Percentiles rank a stretch among this genome's conserved stretches.
Conservation (phyloP, 768 basidiomycete genomes). For the Steccherinum ochraceum region DNA sequence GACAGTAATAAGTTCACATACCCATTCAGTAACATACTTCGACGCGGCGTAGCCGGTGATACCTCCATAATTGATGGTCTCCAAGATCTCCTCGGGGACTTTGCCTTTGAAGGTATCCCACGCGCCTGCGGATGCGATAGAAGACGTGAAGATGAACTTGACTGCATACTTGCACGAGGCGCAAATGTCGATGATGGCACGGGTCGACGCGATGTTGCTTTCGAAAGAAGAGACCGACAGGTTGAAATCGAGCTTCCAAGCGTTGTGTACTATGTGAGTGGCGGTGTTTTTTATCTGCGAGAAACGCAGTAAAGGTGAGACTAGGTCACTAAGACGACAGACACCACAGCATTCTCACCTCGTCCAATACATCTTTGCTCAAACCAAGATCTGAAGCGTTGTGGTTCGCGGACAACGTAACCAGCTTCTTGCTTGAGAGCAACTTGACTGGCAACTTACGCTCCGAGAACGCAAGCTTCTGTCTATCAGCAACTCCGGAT, state of each 20-base stretch:
- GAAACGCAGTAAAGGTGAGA: neutral
- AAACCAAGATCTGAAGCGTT: neutral
- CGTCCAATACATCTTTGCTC: neutral
- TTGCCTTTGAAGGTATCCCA: constrained; percentile 1
- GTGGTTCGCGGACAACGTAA: neutral
- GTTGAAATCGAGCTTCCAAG: constrained; percentile 31
- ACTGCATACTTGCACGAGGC: neutral
- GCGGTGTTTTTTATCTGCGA: constrained; percentile 1
- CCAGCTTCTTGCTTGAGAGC: constrained; percentile 1
- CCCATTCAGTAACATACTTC: constrained; percentile 34
- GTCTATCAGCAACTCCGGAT: neutral
- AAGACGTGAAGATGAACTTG: constrained; percentile 14
- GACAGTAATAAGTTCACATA: constrained; percentile 11
- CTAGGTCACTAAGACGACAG: neutral
- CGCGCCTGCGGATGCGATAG: constrained; percentile 8
- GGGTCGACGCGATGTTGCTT: constrained; percentile 19
- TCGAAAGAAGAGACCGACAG: constrained; percentile 25
- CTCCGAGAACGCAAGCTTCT: constrained; percentile 3
- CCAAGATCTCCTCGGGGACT: constrained; percentile 9
- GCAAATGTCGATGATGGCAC: constrained; percentile 23
- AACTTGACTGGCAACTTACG: constrained; percentile 1
- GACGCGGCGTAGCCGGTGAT: constrained; percentile 33
- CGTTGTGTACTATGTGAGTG: constrained; percentile 11
- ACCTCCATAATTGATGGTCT: constrained; percentile 20
- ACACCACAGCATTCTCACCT: constrained; percentile 2